Percentiles rank a stretch among this genome's conserved stretches.
These are phyloP conservation scores for Tephrocybe sp. DNA, from an alignment of 768 basidiomycete genomes.

Conservation along the genomic window DNA sequence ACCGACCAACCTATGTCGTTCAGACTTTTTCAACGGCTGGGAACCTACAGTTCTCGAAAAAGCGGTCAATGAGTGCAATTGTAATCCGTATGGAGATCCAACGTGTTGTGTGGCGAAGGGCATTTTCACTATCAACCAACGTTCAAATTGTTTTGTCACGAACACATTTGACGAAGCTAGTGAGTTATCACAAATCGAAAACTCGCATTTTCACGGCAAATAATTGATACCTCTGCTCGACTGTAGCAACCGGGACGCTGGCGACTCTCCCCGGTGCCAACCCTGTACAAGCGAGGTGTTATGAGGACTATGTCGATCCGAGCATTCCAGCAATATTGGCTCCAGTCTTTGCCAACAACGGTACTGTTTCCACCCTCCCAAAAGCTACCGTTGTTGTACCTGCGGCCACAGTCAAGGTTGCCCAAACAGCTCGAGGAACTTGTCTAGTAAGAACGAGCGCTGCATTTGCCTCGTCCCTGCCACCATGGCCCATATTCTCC, in stretches of 20 bases:
- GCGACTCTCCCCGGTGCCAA: slow-evolving; percentile 27
- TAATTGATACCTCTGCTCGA: background rate
- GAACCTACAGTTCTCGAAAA: slow-evolving; percentile 38
- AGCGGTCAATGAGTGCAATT: slow-evolving; percentile 44
- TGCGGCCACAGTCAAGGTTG: slow-evolving; percentile 20
- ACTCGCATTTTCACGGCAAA: too few relatives aligned
- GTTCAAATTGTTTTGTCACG: slow-evolving; percentile 32
- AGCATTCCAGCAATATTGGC: slow-evolving; percentile 25
- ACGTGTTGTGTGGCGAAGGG: slow-evolving; percentile 23
- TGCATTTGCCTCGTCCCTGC: background rate
- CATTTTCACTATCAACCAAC: slow-evolving; percentile 31
- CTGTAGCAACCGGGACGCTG: slow-evolving; percentile 14
- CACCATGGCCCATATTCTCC: background rate
- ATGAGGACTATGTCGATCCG: slow-evolving; percentile 25
- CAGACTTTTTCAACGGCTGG: slow-evolving; percentile 52
- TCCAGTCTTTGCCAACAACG: slow-evolving; percentile 25
- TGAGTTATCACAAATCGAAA: slow-evolving; percentile 14
- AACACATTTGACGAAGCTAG: slow-evolving; percentile 33
- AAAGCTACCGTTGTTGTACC: slow-evolving; percentile 22
- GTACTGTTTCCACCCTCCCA: slow-evolving; percentile 7
- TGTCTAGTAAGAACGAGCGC: slow-evolving; percentile 23
- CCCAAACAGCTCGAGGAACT: slow-evolving; percentile 24
- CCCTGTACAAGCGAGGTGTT: slow-evolving; percentile 26
- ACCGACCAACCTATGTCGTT: too few relatives aligned
- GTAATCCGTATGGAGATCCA: slow-evolving; percentile 33